Conservation (phyloP, 345 rosid species). For the Eucalyptus leucophloia region DNA sequence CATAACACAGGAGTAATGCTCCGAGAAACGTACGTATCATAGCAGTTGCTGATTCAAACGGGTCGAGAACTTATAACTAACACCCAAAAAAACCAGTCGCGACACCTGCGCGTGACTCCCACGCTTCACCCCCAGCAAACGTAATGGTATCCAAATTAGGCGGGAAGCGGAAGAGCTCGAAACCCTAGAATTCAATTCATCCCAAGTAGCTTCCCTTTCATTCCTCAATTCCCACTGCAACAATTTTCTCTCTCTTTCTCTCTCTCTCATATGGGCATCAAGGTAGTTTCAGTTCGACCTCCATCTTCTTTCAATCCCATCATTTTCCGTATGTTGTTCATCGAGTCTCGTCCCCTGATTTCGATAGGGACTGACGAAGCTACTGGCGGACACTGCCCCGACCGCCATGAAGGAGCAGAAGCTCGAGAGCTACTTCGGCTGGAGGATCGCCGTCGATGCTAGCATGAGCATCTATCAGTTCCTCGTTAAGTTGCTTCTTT, state of each 20-base stretch:
- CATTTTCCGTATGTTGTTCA: neutral
- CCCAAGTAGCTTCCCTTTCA: neutral
- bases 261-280: constrained; percentile 1
- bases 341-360: neutral
- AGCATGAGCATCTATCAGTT: constrained; percentile 98
- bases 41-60: no score
- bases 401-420: constrained; percentile 79
- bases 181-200: neutral
- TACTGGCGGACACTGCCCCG: constrained; percentile 78
- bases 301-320: neutral
- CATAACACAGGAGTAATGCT: no score
- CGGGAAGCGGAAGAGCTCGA: neutral
- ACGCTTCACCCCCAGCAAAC: neutral
- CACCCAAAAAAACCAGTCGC: no score
- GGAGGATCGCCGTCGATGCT: constrained; percentile 79
- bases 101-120: neutral
- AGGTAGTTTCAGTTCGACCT: neutral
- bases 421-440: constrained; percentile 75
- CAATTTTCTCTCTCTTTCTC: neutral
- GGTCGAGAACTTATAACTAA: no score
- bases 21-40: no score
- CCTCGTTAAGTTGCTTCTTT: constrained; percentile 34
- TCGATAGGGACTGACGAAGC: neutral
- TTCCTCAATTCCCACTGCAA: neutral
- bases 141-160: neutral